phyloP scores from a whole-genome alignment of 2,329 filamentous ascomycete genomes.

The Venturiaceae sp. region DNA sequence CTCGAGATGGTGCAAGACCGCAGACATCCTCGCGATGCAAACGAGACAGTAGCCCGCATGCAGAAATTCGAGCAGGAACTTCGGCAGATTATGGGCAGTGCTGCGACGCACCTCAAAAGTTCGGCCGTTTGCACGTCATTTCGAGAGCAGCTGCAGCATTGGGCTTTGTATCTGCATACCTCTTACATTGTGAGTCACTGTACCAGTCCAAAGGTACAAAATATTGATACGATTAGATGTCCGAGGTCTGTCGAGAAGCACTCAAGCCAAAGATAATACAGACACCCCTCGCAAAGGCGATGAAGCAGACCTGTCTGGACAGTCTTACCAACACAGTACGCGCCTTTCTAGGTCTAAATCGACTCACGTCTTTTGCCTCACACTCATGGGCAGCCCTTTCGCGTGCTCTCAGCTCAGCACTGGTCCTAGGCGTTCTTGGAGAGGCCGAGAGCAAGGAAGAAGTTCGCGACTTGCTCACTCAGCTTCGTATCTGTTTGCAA shows the following conservation, averaged over 20 bases:
- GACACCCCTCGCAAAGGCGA: slow-evolving; percentile 32
- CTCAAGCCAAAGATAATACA: slow-evolving; percentile 40
- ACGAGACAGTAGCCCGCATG: slow-evolving; percentile 44
- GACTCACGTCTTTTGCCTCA: slow-evolving; percentile 35
- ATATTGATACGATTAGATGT: slow-evolving; percentile 25
- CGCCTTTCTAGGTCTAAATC: slow-evolving; percentile 49
- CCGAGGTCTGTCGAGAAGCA: slow-evolving; percentile 52
- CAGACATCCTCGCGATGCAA: slow-evolving; percentile 41
- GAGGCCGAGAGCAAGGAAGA: slow-evolving; percentile 35
- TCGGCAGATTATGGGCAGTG: slow-evolving; percentile 47
- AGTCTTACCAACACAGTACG: slow-evolving; percentile 48
- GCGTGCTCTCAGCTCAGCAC: slow-evolving; percentile 33
- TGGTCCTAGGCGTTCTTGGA: slow-evolving; percentile 33
- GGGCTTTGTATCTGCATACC: slow-evolving; percentile 50
- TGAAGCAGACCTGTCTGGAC: slow-evolving; percentile 46
- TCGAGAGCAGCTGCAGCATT: slow-evolving; percentile 48
- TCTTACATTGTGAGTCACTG: slow-evolving; percentile 39
- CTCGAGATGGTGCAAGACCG: slow-evolving; percentile 51
- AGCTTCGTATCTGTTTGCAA: slow-evolving; percentile 34
- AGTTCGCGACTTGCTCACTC: slow-evolving; percentile 33
- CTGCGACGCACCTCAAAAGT: slow-evolving; percentile 47
- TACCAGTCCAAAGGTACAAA: not conserved
- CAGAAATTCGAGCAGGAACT: slow-evolving; percentile 48
- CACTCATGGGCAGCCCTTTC: slow-evolving; percentile 34
- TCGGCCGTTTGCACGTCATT: slow-evolving; percentile 36